These are phyloP conservation scores for Fusarium drepaniforme DNA, from an alignment of 2,329 filamentous ascomycete species.

Conservation along the genomic window DNA sequence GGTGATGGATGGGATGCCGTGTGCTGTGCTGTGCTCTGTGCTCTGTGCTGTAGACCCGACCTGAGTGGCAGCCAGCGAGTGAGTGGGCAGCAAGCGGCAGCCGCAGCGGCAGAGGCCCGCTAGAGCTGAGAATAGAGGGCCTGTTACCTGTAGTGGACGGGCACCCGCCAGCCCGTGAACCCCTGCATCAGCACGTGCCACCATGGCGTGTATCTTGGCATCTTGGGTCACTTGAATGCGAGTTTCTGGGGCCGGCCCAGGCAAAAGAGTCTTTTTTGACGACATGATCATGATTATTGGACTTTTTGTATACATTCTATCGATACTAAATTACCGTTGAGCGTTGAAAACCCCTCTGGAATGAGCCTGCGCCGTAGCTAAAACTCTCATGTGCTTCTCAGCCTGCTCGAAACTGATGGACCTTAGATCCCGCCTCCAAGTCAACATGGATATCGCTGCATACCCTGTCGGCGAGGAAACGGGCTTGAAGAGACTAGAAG, in stretches of 20 bases:
- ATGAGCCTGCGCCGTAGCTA: neutral
- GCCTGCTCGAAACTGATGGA: neutral
- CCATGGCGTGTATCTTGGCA: constrained; percentile 27
- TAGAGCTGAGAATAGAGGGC: constrained; percentile 9
- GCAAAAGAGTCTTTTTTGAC: neutral
- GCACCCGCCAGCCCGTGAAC: constrained; percentile 23
- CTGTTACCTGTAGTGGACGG: constrained; percentile 10
- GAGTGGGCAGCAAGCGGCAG: constrained; percentile 2
- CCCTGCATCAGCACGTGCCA: constrained; percentile 46
- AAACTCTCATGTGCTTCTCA: neutral
- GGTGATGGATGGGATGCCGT: constrained; percentile 11
- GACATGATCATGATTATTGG: neutral
- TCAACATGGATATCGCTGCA: constrained; percentile 26
- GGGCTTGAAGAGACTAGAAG: constrained; percentile 12
- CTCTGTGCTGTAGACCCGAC: constrained; percentile 4
- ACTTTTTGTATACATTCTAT: neutral
- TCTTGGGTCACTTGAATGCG: constrained; percentile 2
- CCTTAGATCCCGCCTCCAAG: neutral
- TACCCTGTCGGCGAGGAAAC: constrained; percentile 37
- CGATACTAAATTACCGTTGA: neutral
- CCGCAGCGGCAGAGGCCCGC: constrained; percentile 19
- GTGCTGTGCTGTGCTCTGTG: neutral
- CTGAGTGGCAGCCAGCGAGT: constrained; percentile 5
- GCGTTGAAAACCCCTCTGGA: neutral
- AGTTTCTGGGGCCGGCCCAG: constrained; percentile 3